Base-by-base conservation (phyloP, 306 rosid genomes). In the Trichosanthes truncata region DNA sequence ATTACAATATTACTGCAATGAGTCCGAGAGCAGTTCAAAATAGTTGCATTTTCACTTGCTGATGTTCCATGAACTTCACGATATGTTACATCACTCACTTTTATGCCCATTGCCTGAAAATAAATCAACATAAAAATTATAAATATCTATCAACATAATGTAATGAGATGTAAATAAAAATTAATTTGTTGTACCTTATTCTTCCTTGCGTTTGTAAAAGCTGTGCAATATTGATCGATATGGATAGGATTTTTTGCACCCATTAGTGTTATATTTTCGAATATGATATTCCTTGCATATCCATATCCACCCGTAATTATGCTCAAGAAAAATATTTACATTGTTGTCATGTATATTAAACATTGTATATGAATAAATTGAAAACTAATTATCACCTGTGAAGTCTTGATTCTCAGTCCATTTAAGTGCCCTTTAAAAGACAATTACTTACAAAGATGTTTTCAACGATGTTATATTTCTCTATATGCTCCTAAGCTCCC, bases 321-420 rank as follows among this genome's bases (percentile, higher is more conserved):
- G 45, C 41, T 40, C 6, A 14, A 62, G 62, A 68, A 29, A 15
- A 2, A 36, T 26, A 33, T 9, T 0, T 48, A 55, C 17, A 9
- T 41, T 41, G n/a, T 41, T 41, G 11, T 41, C 0, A 23, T 1
- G 8, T 3, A 63, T 9, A 18, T 0, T 26, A 45, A 7, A 72
- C 40, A 41, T 26, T 3, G 25, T 59, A 52, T 13, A 74, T 69
- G n/a, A 25, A 52, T 9, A 7, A 12, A 52, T 31, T 45, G 9
- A 4, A 72, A 72, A 57, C 7, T 3, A 20, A 2, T 5, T 21
- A 8, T 78, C 75, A 90, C 93, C 91, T 91, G 84, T 83, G 82
- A 80, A 73, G 93, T 89, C 82, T 91, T 91, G 79, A 91, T 89
- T 52, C 97, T 89, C 20, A 85, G 90, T 77, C 89, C 93, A 71